Evolutionary conservation across 306 rosid species (phyloP).

Genomic region (Chamaecrista fasciculata): DNA sequence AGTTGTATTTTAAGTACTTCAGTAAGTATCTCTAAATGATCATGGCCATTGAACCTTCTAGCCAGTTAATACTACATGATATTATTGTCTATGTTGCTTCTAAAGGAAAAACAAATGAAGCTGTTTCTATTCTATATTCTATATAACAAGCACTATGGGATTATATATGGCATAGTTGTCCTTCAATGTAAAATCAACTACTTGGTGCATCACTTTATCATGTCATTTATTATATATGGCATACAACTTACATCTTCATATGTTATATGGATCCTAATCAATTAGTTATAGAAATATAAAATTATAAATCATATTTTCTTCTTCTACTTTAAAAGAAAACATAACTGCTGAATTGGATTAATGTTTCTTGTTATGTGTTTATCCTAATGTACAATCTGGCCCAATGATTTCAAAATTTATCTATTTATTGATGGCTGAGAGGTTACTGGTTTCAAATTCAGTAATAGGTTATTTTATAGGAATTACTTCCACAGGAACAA

Average conservation of each 20-base stretch:
- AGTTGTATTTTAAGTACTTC: neutral
- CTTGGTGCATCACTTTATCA: neutral
- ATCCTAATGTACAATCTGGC: neutral
- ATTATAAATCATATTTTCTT: constrained; percentile 6
- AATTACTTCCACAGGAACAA: neutral
- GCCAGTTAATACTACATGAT: neutral
- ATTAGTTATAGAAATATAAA: neutral
- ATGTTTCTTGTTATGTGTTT: constrained; percentile 3
- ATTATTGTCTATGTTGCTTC: neutral
- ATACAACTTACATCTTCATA: neutral
- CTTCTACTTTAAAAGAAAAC: neutral
- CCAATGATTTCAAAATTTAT: neutral
- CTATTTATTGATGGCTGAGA: neutral
- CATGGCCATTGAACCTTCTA: neutral
- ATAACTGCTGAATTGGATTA: constrained; percentile 17
- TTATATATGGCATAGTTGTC: neutral
- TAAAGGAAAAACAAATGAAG: neutral
- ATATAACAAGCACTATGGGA: neutral
- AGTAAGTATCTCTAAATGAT: neutral
- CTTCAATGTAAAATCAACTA: constrained; percentile 31
- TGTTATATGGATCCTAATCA: neutral
- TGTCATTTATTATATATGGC: neutral
- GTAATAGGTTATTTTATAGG: neutral
- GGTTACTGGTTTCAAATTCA: neutral
- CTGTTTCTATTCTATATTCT: neutral